Conservation (phyloP, 805 yeast genomes). For the Komagataella populi region DNA sequence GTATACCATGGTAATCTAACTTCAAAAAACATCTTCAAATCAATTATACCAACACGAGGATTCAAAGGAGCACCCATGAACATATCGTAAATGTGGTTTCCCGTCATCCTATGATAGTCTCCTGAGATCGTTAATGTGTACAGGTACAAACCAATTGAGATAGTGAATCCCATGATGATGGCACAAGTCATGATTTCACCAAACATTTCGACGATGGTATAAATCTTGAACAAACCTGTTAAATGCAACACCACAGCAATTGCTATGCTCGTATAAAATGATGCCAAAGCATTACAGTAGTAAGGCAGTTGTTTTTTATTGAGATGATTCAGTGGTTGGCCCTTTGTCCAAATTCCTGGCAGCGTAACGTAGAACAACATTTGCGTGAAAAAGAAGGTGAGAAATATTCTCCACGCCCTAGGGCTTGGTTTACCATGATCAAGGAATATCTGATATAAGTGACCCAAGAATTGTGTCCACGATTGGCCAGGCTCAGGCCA, state of each 20-base stretch:
- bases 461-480: slow-evolving; percentile 33
- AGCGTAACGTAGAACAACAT: slow-evolving; percentile 62
- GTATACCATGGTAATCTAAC: slow-evolving; percentile 97
- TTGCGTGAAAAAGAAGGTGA: slow-evolving; percentile 57
- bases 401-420: slow-evolving; percentile 57
- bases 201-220: slow-evolving; percentile 65
- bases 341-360: slow-evolving; percentile 93
- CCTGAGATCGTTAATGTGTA: slow-evolving; percentile 50
- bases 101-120: slow-evolving; percentile 85
- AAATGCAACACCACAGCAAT: slow-evolving; percentile 52
- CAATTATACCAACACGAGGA: slow-evolving; percentile 88
- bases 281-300: slow-evolving; percentile 82
- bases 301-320: slow-evolving; percentile 76
- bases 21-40: slow-evolving; percentile 93
- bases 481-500: slow-evolving; percentile 45
- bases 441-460: slow-evolving; percentile 28
- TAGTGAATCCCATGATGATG: slow-evolving; percentile 60
- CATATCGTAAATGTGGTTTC: slow-evolving; percentile 78
- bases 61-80: slow-evolving; percentile 97
- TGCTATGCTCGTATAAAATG: slow-evolving; percentile 59
- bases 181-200: slow-evolving; percentile 92
- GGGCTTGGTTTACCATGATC: slow-evolving; percentile 45
- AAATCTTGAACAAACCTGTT: slow-evolving; percentile 60
- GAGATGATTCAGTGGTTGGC: slow-evolving; percentile 81
- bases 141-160: slow-evolving; percentile 58